phyloP scores from a whole-genome alignment of 2,329 filamentous ascomycete genomes.

The Diplodia intermedia region DNA sequence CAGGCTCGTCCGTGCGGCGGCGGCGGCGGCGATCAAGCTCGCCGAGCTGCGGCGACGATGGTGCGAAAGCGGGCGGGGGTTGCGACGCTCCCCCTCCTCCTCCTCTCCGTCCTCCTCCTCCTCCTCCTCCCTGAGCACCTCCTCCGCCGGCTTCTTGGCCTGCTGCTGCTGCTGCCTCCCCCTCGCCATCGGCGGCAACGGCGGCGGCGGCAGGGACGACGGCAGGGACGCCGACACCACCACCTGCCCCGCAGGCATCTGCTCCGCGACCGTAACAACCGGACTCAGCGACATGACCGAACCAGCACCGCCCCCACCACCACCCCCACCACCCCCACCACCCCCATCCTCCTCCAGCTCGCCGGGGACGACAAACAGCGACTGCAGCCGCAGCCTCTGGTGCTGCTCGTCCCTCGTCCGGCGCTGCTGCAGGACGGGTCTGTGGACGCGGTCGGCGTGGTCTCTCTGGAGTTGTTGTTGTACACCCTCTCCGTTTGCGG shows the following conservation, averaged over 20 bases:
- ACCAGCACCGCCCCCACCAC: neutral
- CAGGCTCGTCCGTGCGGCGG: conserved; percentile 24
- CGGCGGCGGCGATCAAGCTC: neutral
- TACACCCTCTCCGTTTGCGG: too few species aligned
- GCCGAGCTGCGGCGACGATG: conserved; percentile 5
- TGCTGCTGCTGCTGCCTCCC: conserved; percentile 42
- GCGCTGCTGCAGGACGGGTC: too few species aligned
- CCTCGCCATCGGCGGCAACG: conserved; percentile 39
- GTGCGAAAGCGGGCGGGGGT: neutral
- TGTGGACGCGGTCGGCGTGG: too few species aligned
- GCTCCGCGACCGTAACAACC: conserved; percentile 46
- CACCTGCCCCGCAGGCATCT: conserved; percentile 34
- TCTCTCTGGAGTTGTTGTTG: conserved; percentile 29
- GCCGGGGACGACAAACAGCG: neutral
- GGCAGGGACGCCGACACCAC: too few species aligned
- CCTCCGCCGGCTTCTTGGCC: conserved; percentile 40
- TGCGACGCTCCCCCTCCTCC: neutral
- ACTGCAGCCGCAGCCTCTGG: neutral
- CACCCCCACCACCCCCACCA: too few species aligned
- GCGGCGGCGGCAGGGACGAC: neutral
- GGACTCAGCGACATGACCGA: conserved; percentile 33
- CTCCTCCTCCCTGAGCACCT: conserved; percentile 36
- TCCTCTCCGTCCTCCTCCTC: neutral
- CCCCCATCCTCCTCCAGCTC: neutral
- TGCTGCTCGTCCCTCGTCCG: neutral